Percentiles rank a stretch among this genome's conserved stretches.
phyloP scores from a whole-genome alignment of 2,329 filamentous ascomycete genomes.

The Ciborinia camelliae region DNA sequence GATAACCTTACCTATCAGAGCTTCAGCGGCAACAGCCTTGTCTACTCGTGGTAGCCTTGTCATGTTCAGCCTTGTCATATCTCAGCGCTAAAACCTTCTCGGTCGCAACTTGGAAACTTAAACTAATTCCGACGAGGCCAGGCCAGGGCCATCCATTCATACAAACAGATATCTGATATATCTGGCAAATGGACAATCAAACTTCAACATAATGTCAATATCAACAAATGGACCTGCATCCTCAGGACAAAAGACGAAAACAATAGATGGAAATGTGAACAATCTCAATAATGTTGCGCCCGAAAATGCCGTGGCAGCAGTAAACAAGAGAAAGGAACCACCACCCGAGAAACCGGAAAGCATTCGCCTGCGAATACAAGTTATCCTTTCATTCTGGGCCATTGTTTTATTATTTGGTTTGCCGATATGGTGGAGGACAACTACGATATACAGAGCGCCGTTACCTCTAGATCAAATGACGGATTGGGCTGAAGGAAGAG shows the following conservation, averaged over 20 bases:
- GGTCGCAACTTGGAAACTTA: background rate
- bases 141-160: no score
- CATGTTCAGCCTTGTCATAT: background rate
- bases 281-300: slow-evolving; percentile 24
- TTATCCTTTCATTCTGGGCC: slow-evolving; percentile 87
- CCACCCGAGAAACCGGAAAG: slow-evolving; percentile 74
- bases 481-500: slow-evolving; percentile 87
- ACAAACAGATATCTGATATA: background rate
- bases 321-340: slow-evolving; percentile 41
- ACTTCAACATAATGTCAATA: slow-evolving; percentile 26
- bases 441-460: slow-evolving; percentile 81
- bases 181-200: slow-evolving; percentile 11
- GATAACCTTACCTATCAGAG: background rate
- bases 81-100: slow-evolving; percentile 8
- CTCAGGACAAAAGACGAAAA: slow-evolving; percentile 15
- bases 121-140: background rate
- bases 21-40: background rate
- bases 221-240: slow-evolving; percentile 22
- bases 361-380: slow-evolving; percentile 64
- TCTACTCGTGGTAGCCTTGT: background rate
- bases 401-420: slow-evolving; percentile 80
- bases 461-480: slow-evolving; percentile 84
- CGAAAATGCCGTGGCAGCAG: slow-evolving; percentile 29
- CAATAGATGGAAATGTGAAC: slow-evolving; percentile 11
- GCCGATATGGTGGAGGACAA: slow-evolving; percentile 95